Conservation (phyloP, 2,329 filamentous ascomycete species). For the Aureobasidium sp. region DNA sequence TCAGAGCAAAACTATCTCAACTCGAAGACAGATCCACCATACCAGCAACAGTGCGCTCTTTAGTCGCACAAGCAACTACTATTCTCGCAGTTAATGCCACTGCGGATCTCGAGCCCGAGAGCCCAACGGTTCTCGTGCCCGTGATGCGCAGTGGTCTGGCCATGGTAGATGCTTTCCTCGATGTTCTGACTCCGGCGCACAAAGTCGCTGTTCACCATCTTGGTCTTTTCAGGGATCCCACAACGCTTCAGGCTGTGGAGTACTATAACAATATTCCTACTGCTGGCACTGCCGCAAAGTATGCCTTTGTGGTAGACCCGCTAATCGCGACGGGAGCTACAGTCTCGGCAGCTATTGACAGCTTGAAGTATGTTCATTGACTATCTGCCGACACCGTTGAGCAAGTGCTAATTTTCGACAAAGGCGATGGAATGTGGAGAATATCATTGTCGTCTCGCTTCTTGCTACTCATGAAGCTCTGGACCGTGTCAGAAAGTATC, state of each 20-base stretch:
- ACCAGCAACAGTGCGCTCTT: slow-evolving; percentile 58
- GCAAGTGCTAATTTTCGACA: neutral
- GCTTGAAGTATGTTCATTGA: slow-evolving; percentile 45
- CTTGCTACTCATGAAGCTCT: slow-evolving; percentile 62
- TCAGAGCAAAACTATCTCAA: slow-evolving; percentile 81
- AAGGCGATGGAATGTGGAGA: slow-evolving; percentile 75
- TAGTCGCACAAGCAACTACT: neutral
- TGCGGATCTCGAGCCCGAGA: slow-evolving; percentile 35
- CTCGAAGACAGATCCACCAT: slow-evolving; percentile 40
- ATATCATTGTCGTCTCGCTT: slow-evolving; percentile 68
- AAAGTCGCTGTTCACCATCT: slow-evolving; percentile 85
- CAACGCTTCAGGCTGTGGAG: slow-evolving; percentile 80
- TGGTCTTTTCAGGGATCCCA: slow-evolving; percentile 84
- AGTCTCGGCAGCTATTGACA: slow-evolving; percentile 80
- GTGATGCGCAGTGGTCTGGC: slow-evolving; percentile 87
- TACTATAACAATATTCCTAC: slow-evolving; percentile 92
- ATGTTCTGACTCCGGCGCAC: slow-evolving; percentile 56
- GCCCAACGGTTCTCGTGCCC: slow-evolving; percentile 65
- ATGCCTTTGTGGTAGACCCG: slow-evolving; percentile 84
- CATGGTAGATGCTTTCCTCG: slow-evolving; percentile 58
- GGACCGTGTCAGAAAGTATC: neutral
- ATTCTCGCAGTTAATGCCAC: neutral
- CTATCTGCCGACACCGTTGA: neutral
- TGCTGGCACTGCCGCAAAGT: slow-evolving; percentile 37
- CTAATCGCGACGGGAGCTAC: slow-evolving; percentile 92